Evolutionary conservation across 371 early-diverging fungal species (phyloP).

Genomic region (Gilbertella persicaria): DNA sequence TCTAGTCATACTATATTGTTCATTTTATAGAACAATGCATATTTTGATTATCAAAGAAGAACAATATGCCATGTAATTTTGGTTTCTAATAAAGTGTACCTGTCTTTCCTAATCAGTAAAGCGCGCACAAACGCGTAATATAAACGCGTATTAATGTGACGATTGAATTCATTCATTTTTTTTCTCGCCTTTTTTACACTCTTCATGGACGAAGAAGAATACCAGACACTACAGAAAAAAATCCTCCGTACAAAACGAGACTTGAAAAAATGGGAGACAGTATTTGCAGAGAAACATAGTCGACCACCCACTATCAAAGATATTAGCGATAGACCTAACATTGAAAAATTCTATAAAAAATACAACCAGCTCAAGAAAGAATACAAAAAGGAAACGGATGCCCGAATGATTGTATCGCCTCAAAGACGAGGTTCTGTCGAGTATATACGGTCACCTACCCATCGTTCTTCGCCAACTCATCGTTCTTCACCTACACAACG

Average conservation of each 20-base stretch:
- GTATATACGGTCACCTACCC: slow-evolving; percentile 5
- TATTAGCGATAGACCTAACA: slow-evolving; percentile 13
- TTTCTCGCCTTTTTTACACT: slow-evolving; percentile 1
- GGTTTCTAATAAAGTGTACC: too few relatives aligned
- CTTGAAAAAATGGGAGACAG: slow-evolving; percentile 11
- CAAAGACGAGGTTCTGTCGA: slow-evolving; percentile 7
- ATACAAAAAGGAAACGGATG: slow-evolving; percentile 1
- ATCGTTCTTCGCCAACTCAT: background rate
- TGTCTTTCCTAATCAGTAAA: too few relatives aligned
- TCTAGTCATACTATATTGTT: too few relatives aligned
- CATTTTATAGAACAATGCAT: too few relatives aligned
- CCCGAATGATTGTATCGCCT: background rate
- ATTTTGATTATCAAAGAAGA: too few relatives aligned
- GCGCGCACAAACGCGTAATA: too few relatives aligned
- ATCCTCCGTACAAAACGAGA: slow-evolving; percentile 11
- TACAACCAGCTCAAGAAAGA: slow-evolving; percentile 18
- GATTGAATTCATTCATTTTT: background rate
- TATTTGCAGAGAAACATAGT: slow-evolving; percentile 10
- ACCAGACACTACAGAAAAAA: slow-evolving; percentile 8
- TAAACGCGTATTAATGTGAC: too few relatives aligned
- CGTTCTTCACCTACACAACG: background rate
- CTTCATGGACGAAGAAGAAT: slow-evolving; percentile 3
- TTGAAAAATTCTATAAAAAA: slow-evolving; percentile 21
- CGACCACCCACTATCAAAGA: slow-evolving; percentile 18
- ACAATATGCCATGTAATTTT: too few relatives aligned